Evolutionary conservation across 2,329 filamentous ascomycete genomes (phyloP).

Genomic region (Aspergillus bombycis): DNA sequence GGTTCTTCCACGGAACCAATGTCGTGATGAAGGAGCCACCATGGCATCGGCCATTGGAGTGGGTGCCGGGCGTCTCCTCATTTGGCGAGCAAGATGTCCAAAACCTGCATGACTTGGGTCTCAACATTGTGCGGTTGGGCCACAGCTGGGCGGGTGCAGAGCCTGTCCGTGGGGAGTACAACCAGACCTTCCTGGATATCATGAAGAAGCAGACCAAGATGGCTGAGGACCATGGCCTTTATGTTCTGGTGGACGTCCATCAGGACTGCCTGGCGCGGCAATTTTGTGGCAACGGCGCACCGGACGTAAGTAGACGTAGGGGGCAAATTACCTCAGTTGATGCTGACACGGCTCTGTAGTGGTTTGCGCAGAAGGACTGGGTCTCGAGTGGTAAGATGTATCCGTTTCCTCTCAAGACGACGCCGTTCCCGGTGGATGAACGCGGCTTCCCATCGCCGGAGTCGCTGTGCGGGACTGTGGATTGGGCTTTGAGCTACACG

Average conservation of each 20-base stretch:
- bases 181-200: slow-evolving; percentile 19
- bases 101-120: slow-evolving; percentile 17
- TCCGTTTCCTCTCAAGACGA: slow-evolving; percentile 17
- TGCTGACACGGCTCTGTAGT: slow-evolving; percentile 12
- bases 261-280: slow-evolving; percentile 15
- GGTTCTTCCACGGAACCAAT: slow-evolving; percentile 23
- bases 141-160: slow-evolving; percentile 19
- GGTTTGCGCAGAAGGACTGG: slow-evolving; percentile 18
- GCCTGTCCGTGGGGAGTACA: slow-evolving; percentile 16
- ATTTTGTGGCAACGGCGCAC: slow-evolving; percentile 16
- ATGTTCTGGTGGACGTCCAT: slow-evolving; percentile 19
- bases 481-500: slow-evolving; percentile 18
- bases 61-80: slow-evolving; percentile 18
- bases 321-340: neutral
- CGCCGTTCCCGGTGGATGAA: slow-evolving; percentile 11
- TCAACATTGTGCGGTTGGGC: slow-evolving; percentile 16
- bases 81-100: slow-evolving; percentile 19
- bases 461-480: slow-evolving; percentile 15
- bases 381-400: slow-evolving; percentile 15
- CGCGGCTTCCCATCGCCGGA: slow-evolving; percentile 14
- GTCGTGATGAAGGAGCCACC: slow-evolving; percentile 22
- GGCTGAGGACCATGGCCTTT: slow-evolving; percentile 18
- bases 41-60: slow-evolving; percentile 19
- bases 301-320: slow-evolving; percentile 14
- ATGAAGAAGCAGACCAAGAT: slow-evolving; percentile 19